Conservation (phyloP, 768 basidiomycete genomes). For the Tylopilus subfusipes region DNA sequence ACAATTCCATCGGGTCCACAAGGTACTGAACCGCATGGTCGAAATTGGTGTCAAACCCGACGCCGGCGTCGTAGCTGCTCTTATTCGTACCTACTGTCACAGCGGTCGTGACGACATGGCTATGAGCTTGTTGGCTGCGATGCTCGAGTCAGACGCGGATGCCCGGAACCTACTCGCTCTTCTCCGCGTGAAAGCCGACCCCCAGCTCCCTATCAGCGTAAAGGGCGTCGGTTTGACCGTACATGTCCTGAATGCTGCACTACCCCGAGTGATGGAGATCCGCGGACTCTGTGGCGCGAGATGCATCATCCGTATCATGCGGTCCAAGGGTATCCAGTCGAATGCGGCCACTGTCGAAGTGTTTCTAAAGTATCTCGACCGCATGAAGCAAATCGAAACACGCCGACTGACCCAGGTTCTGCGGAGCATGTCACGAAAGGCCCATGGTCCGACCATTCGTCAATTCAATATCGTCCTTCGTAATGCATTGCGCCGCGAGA, state of each 20-base stretch:
- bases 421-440: slow-evolving; percentile 40
- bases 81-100: slow-evolving; percentile 55
- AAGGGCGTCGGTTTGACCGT: slow-evolving; percentile 34
- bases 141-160: slow-evolving; percentile 37
- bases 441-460: slow-evolving; percentile 47
- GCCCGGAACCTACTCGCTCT: slow-evolving; percentile 19
- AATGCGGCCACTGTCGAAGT: slow-evolving; percentile 54
- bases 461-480: slow-evolving; percentile 57
- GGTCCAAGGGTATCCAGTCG: slow-evolving; percentile 43
- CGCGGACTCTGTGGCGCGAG: slow-evolving; percentile 49
- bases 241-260: slow-evolving; percentile 59
- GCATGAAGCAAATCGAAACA: slow-evolving; percentile 41
- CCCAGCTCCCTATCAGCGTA: slow-evolving; percentile 27
- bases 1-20: slow-evolving; percentile 44
- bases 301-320: slow-evolving; percentile 55
- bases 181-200: slow-evolving; percentile 19
- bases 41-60: slow-evolving; percentile 43
- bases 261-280: slow-evolving; percentile 46
- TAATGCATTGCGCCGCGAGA: slow-evolving; percentile 51
- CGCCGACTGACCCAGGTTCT: slow-evolving; percentile 46
- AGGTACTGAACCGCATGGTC: slow-evolving; percentile 48
- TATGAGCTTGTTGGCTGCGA: slow-evolving; percentile 45
- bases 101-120: slow-evolving; percentile 47
- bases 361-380: slow-evolving; percentile 50
- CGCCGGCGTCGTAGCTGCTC: slow-evolving; percentile 44